Conservation (phyloP, 306 rosid genomes). For the Inga leiocalycina region DNA sequence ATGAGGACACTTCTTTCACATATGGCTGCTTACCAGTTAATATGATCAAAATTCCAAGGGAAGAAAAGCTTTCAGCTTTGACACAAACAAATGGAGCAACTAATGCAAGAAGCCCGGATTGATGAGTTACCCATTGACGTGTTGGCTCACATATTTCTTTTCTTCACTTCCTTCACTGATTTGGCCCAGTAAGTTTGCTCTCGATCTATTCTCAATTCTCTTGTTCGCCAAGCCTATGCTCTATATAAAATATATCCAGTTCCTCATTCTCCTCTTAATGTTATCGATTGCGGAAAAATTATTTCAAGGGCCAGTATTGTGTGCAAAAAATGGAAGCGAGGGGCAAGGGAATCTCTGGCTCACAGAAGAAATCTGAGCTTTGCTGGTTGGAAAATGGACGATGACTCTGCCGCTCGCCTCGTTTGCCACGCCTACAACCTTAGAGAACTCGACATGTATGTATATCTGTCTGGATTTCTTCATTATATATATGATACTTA, state of each 20-base stretch:
- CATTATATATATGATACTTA: not conserved
- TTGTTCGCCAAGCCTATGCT: not conserved
- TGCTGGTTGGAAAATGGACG: constrained; percentile 94
- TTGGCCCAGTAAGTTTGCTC: constrained; percentile 74
- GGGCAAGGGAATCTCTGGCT: constrained; percentile 74
- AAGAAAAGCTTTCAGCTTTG: not conserved
- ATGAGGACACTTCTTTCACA: constrained; percentile 53
- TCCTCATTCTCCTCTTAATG: not conserved
- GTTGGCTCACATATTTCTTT: constrained; percentile 69
- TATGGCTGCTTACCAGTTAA: not conserved
- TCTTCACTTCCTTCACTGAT: constrained; percentile 81
- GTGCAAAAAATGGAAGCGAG: constrained; percentile 92
- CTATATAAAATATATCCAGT: not conserved
- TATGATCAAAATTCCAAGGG: not conserved
- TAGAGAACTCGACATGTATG: constrained; percentile 73
- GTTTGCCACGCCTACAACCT: constrained; percentile 79
- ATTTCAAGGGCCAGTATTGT: constrained; percentile 71
- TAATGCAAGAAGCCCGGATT: constrained; percentile 54
- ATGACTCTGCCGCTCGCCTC: constrained; percentile 81
- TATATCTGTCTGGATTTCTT: not conserved
- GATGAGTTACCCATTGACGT: constrained; percentile 83
- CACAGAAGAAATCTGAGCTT: constrained; percentile 67
- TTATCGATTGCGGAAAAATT: constrained; percentile 8
- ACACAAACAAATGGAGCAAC: constrained; percentile 40
- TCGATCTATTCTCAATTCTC: not conserved